Conservation (phyloP, 345 rosid genomes). For the Eucalyptus microcorys region DNA sequence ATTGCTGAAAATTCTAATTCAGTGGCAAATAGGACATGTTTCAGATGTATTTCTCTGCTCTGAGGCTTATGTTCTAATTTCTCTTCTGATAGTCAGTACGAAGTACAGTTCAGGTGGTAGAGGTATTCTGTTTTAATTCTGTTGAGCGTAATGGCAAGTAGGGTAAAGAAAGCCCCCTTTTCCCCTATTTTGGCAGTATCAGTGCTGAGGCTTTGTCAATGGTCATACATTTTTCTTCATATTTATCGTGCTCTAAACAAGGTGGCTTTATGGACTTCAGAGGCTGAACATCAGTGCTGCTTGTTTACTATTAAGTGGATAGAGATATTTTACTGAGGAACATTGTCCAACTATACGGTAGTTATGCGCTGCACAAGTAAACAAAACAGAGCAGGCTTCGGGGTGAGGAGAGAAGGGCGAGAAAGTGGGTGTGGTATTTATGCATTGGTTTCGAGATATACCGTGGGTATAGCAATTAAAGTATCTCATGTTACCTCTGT, state of each 20-base stretch:
- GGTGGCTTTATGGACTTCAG: neutral
- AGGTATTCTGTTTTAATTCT: neutral
- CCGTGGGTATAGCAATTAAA: neutral
- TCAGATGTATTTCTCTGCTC: neutral
- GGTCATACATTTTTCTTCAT: neutral
- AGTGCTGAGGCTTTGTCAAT: neutral
- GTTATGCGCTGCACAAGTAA: neutral
- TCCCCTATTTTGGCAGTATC: neutral
- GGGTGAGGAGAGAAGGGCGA: neutral
- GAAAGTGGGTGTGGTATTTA: neutral
- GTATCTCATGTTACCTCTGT: neutral
- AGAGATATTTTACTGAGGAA: neutral
- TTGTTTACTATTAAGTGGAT: neutral
- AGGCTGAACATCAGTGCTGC: neutral
- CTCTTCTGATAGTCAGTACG: neutral
- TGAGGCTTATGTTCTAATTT: neutral
- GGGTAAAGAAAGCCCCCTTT: neutral
- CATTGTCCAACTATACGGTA: neutral
- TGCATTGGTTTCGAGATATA: neutral
- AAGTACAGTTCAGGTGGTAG: neutral
- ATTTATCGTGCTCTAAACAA: neutral
- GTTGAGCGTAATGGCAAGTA: neutral
- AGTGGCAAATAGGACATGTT: neutral
- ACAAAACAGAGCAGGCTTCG: neutral
- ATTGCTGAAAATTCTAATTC: neutral